Base-by-base conservation (phyloP, 2,329 filamentous ascomycete species). In the Arthrobotrys sinensis region DNA sequence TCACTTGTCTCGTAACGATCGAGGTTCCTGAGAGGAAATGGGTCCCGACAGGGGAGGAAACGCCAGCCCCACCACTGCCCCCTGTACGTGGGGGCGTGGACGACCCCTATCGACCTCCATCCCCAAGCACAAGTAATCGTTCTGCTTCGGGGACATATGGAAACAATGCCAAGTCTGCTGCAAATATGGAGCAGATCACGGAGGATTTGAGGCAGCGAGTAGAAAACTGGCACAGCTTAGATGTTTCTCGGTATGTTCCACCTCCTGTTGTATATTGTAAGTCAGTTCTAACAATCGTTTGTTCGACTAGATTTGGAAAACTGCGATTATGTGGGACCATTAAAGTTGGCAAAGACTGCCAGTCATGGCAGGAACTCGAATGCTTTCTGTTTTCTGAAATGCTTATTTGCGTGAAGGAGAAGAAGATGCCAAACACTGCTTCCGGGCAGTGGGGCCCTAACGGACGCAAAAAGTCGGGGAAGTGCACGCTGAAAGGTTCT, bases 401-500 rank as follows among this genome's bases (percentile, higher is more conserved):
- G 96, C 91, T 99, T 82, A 99, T 99, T 80, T 99, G 96, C 83
- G 94, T 99, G 79, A 99, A 98, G 85, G 96, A 98, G 85, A 98
- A 97, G 88, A 97, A 94, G 86, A 85, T 87, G 7, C 75, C 75
- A 10, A 84, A 86, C 8, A 81, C 87, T 45, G 82, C 82, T 79
- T 87, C 88, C 45, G 88, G 89, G 64, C 89, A 92, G 80, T 94
- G 92, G 89, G 67, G 67, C 3, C 91, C 89, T n/a, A 86, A 86
- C 24, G 81, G 85, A 0, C 63, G 89, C 89, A 66, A 86, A 86
- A 94, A 91, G 83, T 87, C 89, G 8, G 90, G 90, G 2, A 90
- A 93, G 80, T 97, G 92, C 86, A 97, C 94, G 0, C 87, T 99
- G 48, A 99, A 99, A 85, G 96, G 96, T 16, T 98, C 96, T 0